Conservation (phyloP, 176 grass and related monocot species). For the Ananas comosus region DNA sequence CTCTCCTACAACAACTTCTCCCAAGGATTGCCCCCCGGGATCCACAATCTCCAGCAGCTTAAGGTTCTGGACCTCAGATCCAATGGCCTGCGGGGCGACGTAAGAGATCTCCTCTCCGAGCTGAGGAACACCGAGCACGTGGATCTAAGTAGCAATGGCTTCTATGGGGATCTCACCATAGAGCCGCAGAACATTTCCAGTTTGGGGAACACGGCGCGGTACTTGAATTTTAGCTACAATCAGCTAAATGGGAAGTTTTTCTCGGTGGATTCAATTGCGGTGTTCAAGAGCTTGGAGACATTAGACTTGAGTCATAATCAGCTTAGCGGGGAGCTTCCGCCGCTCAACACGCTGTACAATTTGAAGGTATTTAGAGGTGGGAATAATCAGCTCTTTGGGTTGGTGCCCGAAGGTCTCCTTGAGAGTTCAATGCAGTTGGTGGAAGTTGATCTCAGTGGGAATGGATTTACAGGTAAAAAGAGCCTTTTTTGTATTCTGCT, state of each 20-base stretch:
- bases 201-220: constrained; percentile 78
- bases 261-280: constrained; percentile 35
- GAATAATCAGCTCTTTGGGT: constrained; percentile 51
- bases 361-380: constrained; percentile 53
- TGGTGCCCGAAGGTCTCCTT: constrained; percentile 53
- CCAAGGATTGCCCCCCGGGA: constrained; percentile 59
- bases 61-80: constrained; percentile 68
- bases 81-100: constrained; percentile 78
- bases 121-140: constrained; percentile 67
- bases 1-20: constrained; percentile 86
- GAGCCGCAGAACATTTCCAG: constrained; percentile 34
- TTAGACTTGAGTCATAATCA: constrained; percentile 80
- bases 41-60: constrained; percentile 59
- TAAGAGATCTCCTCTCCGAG: constrained; percentile 44
- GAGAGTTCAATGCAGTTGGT: constrained; percentile 58
- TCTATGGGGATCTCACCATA: constrained; percentile 49
- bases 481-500: constrained; percentile 10
- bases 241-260: constrained; percentile 60
- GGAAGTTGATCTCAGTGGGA: constrained; percentile 87
- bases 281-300: constrained; percentile 79
- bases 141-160: constrained; percentile 79
- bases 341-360: constrained; percentile 57
- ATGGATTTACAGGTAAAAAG: constrained; percentile 76
- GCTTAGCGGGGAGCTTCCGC: constrained; percentile 51
- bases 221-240: constrained; percentile 94